Conservation (phyloP, 2,329 filamentous ascomycete species). For the Claviceps fusiformis region DNA sequence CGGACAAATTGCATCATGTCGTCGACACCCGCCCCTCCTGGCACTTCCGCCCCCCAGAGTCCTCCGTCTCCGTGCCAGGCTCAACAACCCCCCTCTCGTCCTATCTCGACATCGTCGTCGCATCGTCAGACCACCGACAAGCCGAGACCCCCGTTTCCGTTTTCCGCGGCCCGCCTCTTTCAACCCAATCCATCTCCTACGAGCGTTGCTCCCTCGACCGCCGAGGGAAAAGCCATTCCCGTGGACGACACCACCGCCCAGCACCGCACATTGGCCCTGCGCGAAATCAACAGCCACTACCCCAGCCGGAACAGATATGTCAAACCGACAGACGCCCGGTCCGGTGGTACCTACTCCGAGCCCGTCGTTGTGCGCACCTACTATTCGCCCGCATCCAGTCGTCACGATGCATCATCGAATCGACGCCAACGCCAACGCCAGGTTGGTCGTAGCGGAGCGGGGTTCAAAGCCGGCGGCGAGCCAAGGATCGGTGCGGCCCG, state of each 20-base stretch:
- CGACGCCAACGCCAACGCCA: slow-evolving; percentile 12
- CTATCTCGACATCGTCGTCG: slow-evolving; percentile 12
- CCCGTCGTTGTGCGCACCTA: slow-evolving; percentile 55
- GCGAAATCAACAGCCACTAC: slow-evolving; percentile 44
- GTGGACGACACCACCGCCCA: slow-evolving; percentile 42
- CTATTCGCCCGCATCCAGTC: slow-evolving; percentile 30
- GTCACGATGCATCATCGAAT: slow-evolving; percentile 17
- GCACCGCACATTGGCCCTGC: slow-evolving; percentile 44
- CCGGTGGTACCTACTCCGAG: slow-evolving; percentile 47
- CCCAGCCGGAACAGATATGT: slow-evolving; percentile 43
- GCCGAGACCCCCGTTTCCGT: slow-evolving; percentile 27
- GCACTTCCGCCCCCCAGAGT: slow-evolving; percentile 6
- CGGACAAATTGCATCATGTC: background rate
- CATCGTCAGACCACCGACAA: slow-evolving; percentile 14
- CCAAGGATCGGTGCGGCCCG: slow-evolving; percentile 17
- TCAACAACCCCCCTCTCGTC: slow-evolving; percentile 8
- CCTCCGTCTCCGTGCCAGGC: slow-evolving; percentile 11
- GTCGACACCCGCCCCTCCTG: background rate
- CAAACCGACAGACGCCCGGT: slow-evolving; percentile 41
- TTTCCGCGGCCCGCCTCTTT: slow-evolving; percentile 34
- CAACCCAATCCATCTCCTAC: slow-evolving; percentile 37
- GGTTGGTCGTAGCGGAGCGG: slow-evolving; percentile 13
- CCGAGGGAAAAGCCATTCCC: slow-evolving; percentile 40
- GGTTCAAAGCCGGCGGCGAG: slow-evolving; percentile 16
- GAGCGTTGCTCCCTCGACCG: slow-evolving; percentile 39